Evolutionary conservation across 164 flowering plant species (phyloP), one percentile per base, ranked within the genome.

Genomic region (Piper betle): DNA sequence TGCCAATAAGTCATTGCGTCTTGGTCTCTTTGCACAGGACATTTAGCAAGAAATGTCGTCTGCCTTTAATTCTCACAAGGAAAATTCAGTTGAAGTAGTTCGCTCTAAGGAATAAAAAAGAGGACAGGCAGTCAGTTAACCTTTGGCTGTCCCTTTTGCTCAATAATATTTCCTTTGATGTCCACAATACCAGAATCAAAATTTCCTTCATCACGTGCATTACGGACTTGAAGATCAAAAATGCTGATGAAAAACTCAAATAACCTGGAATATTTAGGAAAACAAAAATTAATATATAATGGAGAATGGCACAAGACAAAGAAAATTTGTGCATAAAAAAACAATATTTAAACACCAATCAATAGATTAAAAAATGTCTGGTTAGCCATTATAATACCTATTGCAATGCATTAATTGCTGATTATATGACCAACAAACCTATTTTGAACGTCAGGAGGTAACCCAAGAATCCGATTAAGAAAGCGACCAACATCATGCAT

Each of bases 401-500:
- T 25, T 10, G 50, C 46, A 42, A 60, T 20, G n/a, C 16, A 33
- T 33, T 38, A 39, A 41, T 13, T 60, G 12, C 55, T 39, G 18
- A 62, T 63, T 10, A 5, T 33, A 55, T 39, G 64, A 60, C 52
- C 19, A 3, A 73, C 71, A 58, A 12, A 87, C 99, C 91, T 84
- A 73, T 93, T 93, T 60, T 93, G 99, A 72, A 93, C 88, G 18
- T 85, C 92, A 63, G 99, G 99, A 64, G 94, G 94, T 74, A 93
- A 73, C 17, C 99, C 99, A 58, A 93, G 72, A 39, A 93, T 80
- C 17, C 99, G 83, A 78, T 93, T 93, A 20, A 93, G 93, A 60
- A 93, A 93, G 57, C 99, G 96, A 4, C 97, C 97, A 76, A 93
- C 91, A 75, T 93, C 99, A 77, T 85, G 85, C 97, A 90, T 90